Conservation (phyloP, 2,329 filamentous ascomycete genomes). For the Fusarium sp. region DNA sequence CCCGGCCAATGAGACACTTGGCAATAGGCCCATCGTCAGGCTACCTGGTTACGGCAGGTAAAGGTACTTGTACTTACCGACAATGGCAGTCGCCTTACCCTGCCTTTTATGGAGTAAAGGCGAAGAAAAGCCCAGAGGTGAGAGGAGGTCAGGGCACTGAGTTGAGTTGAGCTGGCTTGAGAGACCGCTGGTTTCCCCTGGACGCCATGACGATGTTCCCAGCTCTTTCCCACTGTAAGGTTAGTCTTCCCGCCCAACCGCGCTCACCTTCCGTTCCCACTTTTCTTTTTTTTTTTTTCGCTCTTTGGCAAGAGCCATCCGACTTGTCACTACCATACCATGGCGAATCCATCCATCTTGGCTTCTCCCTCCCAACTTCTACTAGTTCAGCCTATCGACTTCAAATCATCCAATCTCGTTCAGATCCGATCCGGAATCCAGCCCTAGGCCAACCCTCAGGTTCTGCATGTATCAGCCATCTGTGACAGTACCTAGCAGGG, state of each 20-base stretch:
- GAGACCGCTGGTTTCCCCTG: neutral
- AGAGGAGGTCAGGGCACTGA: neutral
- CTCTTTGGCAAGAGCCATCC: neutral
- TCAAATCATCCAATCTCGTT: neutral
- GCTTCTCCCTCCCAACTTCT: neutral
- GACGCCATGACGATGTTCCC: constrained; percentile 3
- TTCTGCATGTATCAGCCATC: neutral
- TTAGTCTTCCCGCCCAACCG: constrained; percentile 1
- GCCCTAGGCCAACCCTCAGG: constrained; percentile 1
- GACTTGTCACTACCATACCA: neutral
- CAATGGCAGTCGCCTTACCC: constrained; percentile 15
- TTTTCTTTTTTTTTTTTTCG: neutral
- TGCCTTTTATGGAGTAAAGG: constrained; percentile 14
- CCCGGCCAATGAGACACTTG: constrained; percentile 30
- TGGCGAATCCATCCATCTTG: neutral
- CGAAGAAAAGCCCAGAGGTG: neutral
- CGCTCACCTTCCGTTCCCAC: constrained; percentile 7
- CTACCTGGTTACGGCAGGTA: constrained; percentile 39
- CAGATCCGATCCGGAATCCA: neutral
- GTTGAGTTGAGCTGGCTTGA: neutral
- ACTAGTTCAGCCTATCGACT: neutral
- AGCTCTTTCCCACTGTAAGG: neutral
- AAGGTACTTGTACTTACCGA: constrained; percentile 6
- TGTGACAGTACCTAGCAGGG: neutral
- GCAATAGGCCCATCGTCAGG: constrained; percentile 7